Evolutionary conservation across 2,329 filamentous ascomycete species (phyloP).

Genomic region (Dryadomyces quercus-mongolicae): DNA sequence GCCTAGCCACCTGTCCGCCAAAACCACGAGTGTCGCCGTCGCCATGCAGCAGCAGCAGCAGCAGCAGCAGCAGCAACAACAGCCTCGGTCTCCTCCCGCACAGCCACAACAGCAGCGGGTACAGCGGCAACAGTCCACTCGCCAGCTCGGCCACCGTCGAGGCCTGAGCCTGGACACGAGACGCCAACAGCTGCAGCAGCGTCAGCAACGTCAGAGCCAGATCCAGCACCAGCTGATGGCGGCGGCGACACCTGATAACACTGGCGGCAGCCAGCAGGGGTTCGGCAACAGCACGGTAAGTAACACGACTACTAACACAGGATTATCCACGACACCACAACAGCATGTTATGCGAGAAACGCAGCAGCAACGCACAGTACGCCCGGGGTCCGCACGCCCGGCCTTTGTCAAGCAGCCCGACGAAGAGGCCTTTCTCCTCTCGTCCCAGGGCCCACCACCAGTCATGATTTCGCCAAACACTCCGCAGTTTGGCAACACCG

Average conservation of each 20-base stretch:
- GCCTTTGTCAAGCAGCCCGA: constrained; percentile 16
- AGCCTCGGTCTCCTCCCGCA: background rate
- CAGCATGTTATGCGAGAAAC: constrained; percentile 74
- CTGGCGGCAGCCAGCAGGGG: constrained; percentile 11
- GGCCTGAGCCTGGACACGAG: constrained; percentile 75
- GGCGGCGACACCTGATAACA: constrained; percentile 10
- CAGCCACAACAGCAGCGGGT: constrained; percentile 18
- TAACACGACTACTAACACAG: constrained; percentile 40
- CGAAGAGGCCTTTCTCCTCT: constrained; percentile 39
- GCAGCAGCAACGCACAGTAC: constrained; percentile 76
- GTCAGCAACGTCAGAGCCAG: constrained; percentile 12
- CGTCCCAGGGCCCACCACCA: constrained; percentile 39
- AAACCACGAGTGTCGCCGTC: background rate
- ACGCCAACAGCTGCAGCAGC: constrained; percentile 38
- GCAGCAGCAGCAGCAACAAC: constrained; percentile 3
- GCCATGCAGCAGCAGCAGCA: constrained; percentile 4
- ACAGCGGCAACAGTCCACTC: constrained; percentile 26
- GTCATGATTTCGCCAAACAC: constrained; percentile 17
- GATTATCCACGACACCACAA: constrained; percentile 45
- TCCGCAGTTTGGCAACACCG: constrained; percentile 32
- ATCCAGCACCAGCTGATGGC: constrained; percentile 12
- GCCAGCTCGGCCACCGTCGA: constrained; percentile 53
- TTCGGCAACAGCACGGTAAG: constrained; percentile 29
- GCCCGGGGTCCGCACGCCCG: constrained; percentile 49
- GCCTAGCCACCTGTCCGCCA: constrained; percentile 45